A percentile compares a stretch with the other conserved stretches of the same genome.
Evolutionary conservation across 352 stramenopile species (phyloP).

Genomic region (Pythium insidiosum): DNA sequence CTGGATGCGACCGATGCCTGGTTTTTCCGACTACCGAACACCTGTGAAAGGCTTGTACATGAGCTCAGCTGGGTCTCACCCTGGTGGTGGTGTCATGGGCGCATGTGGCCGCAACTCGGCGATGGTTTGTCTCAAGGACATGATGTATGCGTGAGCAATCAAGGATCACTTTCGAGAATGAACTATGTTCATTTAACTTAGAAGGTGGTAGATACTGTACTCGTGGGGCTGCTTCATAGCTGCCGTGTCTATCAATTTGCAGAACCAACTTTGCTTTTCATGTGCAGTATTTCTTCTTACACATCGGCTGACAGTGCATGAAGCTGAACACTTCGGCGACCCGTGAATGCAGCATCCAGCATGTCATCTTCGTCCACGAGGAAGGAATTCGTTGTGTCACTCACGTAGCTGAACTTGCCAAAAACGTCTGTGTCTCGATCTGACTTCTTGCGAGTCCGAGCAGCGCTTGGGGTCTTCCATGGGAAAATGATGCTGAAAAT

Average conservation of each 20-base stretch:
- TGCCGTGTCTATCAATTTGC: too few species aligned
- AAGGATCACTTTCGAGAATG: too few species aligned
- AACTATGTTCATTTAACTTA: too few species aligned
- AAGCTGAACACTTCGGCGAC: conserved; percentile 71
- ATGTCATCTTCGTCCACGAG: conserved; percentile 86
- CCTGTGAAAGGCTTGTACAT: conserved; percentile 81
- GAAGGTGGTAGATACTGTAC: too few species aligned
- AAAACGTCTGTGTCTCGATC: conserved; percentile 67
- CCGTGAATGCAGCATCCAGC: conserved; percentile 78
- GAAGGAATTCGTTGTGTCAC: conserved; percentile 84
- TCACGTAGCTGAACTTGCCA: conserved; percentile 86
- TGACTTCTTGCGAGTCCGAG: conserved; percentile 32
- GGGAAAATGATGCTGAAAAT: conserved; percentile 82
- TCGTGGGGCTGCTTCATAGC: too few species aligned
- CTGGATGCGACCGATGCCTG: conserved; percentile 79
- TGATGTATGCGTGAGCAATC: conserved; percentile 17
- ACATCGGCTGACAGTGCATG: conserved; percentile 64
- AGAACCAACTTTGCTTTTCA: too few species aligned
- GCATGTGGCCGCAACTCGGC: conserved; percentile 82
- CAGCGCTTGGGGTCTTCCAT: conserved; percentile 51
- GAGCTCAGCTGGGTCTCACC: conserved; percentile 78
- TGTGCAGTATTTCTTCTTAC: too few species aligned
- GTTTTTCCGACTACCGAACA: conserved; percentile 79
- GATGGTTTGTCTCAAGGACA: conserved; percentile 62
- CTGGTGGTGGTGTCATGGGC: conserved; percentile 88